These are phyloP conservation scores for Amauroascus verrucosus DNA, from an alignment of 2,329 filamentous ascomycete species.

Conservation along the genomic window DNA sequence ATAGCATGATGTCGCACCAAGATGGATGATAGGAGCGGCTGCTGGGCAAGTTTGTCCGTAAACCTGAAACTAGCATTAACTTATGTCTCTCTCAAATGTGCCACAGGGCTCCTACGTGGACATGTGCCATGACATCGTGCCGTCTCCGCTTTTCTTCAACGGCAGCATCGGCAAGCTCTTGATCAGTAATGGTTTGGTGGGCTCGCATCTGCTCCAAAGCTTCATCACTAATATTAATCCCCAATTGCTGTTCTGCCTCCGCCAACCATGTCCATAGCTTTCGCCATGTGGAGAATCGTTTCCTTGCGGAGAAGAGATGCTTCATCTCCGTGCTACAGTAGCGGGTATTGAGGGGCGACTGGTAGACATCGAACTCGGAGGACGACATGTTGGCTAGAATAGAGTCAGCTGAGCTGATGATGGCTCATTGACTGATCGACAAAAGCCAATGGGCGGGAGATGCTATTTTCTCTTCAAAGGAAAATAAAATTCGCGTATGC, in stretches of 20 bases:
- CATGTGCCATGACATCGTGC: constrained; percentile 57
- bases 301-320: constrained; percentile 66
- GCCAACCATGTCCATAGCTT: constrained; percentile 78
- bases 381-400: background rate
- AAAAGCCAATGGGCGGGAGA: background rate
- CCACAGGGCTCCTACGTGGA: constrained; percentile 38
- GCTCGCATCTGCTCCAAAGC: constrained; percentile 67
- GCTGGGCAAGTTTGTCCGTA: constrained; percentile 64
- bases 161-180: constrained; percentile 63
- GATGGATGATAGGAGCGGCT: constrained; percentile 75
- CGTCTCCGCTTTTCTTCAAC: constrained; percentile 65
- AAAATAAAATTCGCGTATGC: background rate
- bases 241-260: constrained; percentile 70
- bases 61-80: constrained; percentile 32
- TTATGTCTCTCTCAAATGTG: constrained; percentile 1
- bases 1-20: constrained; percentile 46
- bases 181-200: constrained; percentile 64
- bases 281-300: constrained; percentile 68
- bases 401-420: background rate
- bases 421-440: background rate
- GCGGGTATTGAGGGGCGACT: constrained; percentile 9
- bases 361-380: constrained; percentile 9
- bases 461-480: background rate
- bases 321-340: constrained; percentile 53
- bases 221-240: constrained; percentile 61